Conservation (phyloP, 2,329 filamentous ascomycete species). For the Cucurbitaria berberidis region DNA sequence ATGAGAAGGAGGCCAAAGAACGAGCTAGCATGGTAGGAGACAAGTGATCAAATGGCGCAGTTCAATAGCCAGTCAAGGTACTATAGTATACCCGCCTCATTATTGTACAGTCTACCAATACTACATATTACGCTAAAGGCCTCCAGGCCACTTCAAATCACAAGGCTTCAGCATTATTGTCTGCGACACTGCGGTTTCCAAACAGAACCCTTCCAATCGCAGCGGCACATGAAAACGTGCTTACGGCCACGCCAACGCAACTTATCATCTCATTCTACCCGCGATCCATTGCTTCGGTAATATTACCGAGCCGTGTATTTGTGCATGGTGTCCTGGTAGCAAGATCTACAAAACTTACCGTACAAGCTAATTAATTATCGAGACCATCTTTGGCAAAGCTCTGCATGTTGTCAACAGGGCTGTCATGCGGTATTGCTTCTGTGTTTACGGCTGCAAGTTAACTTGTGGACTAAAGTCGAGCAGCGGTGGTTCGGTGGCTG, state of each 20-base stretch:
- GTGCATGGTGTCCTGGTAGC: no score
- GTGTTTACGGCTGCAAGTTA: no score
- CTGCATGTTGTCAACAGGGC: no score
- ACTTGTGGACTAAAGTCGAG: no score
- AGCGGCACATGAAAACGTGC: background rate
- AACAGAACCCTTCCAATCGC: background rate
- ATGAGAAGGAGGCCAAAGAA: constrained; percentile 21
- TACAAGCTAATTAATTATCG: no score
- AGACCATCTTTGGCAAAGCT: no score
- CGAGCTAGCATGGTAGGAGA: background rate
- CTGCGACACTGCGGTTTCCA: no score
- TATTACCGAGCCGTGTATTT: background rate
- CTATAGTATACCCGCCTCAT: background rate
- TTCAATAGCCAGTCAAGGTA: background rate
- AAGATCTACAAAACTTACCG: no score
- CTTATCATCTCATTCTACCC: background rate
- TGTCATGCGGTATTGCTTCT: no score
- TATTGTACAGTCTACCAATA: background rate
- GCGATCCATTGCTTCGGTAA: background rate
- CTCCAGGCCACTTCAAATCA: background rate
- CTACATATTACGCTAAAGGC: background rate
- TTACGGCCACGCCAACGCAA: background rate
- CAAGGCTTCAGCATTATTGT: background rate
- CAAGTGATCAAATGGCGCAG: background rate
- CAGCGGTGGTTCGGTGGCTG: no score